A percentile compares a stretch with the other conserved stretches of the same genome.
These are phyloP conservation scores for Tuber aestivum DNA, from an alignment of 495 filamentous ascomycete genomes.

Conservation along the genomic window DNA sequence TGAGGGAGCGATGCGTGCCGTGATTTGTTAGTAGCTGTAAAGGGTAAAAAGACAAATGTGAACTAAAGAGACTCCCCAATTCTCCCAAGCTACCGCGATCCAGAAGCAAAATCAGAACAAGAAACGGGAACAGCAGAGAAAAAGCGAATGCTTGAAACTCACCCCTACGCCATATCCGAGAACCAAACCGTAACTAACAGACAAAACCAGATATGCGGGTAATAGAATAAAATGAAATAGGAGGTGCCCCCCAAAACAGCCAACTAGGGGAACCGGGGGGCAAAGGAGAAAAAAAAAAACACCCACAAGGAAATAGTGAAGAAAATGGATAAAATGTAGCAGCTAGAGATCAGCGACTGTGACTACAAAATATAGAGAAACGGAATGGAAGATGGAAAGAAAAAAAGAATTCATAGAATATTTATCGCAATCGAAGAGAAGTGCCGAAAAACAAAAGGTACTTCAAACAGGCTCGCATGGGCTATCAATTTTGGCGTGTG, in stretches of 20 bases:
- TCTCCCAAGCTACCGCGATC: neutral
- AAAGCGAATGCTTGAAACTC: slow-evolving; percentile 5
- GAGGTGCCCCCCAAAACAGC: neutral
- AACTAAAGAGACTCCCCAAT: slow-evolving; percentile 10
- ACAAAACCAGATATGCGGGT: slow-evolving; percentile 28
- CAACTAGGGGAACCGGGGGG: neutral
- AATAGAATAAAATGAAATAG: slow-evolving; percentile 27
- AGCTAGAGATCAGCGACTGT: neutral
- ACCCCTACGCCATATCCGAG: slow-evolving; percentile 2
- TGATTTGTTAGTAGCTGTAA: neutral
- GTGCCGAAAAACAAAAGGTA: slow-evolving; percentile 23
- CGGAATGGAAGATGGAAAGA: slow-evolving; percentile 23
- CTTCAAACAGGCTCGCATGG: slow-evolving; percentile 13
- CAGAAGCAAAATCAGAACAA: neutral
- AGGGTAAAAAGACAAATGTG: slow-evolving; percentile 21
- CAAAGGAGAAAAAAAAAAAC: neutral
- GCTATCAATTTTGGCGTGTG: slow-evolving; percentile 37
- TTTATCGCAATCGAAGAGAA: neutral
- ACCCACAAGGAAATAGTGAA: neutral
- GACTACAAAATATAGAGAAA: neutral
- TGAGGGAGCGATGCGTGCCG: neutral
- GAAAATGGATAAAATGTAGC: neutral
- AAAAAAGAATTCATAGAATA: slow-evolving; percentile 22
- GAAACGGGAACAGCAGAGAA: neutral
- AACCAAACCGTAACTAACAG: slow-evolving; percentile 20